Conservation (phyloP, 106 monocot genomes). For the Acorus gramineus region DNA sequence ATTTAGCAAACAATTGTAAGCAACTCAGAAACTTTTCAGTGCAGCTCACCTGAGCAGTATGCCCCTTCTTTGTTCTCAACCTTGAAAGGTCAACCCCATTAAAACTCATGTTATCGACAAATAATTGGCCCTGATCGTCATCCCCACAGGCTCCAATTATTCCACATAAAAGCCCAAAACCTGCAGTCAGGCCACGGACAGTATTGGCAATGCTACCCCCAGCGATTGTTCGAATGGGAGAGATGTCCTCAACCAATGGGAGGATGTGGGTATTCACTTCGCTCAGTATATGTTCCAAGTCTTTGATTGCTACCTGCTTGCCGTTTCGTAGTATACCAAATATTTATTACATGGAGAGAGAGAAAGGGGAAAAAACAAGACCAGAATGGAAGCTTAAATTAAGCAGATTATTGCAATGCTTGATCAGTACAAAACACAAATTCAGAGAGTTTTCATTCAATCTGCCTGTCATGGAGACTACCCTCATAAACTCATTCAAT, state of each 20-base stretch:
- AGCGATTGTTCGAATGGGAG: constrained; percentile 61
- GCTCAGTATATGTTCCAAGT: constrained; percentile 53
- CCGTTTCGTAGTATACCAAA: neutral
- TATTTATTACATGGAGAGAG: neutral
- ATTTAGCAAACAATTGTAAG: neutral
- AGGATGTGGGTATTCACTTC: constrained; percentile 57
- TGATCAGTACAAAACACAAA: too few species aligned
- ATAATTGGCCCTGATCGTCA: constrained; percentile 62
- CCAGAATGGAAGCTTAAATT: too few species aligned
- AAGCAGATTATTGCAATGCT: too few species aligned
- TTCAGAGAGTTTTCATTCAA: too few species aligned
- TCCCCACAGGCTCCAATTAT: constrained; percentile 87
- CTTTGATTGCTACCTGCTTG: constrained; percentile 47
- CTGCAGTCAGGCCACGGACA: constrained; percentile 58
- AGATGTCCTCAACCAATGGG: constrained; percentile 20
- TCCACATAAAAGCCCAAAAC: constrained; percentile 74
- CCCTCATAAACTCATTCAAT: too few species aligned
- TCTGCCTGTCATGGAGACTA: too few species aligned
- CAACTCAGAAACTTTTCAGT: too few species aligned
- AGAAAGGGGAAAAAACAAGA: neutral
- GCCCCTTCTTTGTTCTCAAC: constrained; percentile 65
- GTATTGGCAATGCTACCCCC: constrained; percentile 94
- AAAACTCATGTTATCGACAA: constrained; percentile 43
- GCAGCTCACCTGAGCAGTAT: constrained; percentile 56
- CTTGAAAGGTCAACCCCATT: constrained; percentile 76